A percentile compares a stretch with the other conserved stretches of the same genome.
phyloP scores from a whole-genome alignment of 1,139 yeast genomes.

The Saccharomycopsis phalli region DNA sequence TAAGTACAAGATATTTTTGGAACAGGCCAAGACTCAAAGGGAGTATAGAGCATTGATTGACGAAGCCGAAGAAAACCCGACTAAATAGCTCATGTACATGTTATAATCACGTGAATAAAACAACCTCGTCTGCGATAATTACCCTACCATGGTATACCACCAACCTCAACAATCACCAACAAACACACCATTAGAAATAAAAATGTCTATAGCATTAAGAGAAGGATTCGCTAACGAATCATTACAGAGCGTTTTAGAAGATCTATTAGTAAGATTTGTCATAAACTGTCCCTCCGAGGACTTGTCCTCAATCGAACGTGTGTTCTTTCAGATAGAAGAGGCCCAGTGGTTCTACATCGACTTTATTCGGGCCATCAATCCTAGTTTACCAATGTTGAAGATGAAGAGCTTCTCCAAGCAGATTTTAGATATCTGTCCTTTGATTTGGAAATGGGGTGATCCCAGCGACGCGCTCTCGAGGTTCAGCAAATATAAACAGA shows the following conservation, averaged over 20 bases:
- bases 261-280: slow-evolving; percentile 79
- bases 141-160: not conserved
- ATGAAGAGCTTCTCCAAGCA: slow-evolving; percentile 72
- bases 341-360: slow-evolving; percentile 98
- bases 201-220: slow-evolving; percentile 20
- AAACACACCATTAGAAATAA: not conserved
- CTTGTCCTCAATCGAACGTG: slow-evolving; percentile 70
- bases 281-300: slow-evolving; percentile 91
- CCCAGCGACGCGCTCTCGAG: slow-evolving; percentile 64
- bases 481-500: slow-evolving; percentile 78
- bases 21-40: slow-evolving; percentile 76
- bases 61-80: slow-evolving; percentile 33
- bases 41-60: slow-evolving; percentile 67
- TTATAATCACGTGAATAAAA: no score
- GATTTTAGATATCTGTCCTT: slow-evolving; percentile 71
- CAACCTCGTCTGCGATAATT: not conserved
- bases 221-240: slow-evolving; percentile 28
- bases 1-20: slow-evolving; percentile 78
- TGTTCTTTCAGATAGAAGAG: slow-evolving; percentile 91
- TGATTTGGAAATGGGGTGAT: slow-evolving; percentile 75
- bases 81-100: not conserved
- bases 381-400: slow-evolving; percentile 67
- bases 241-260: slow-evolving; percentile 75
- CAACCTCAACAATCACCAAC: not conserved
- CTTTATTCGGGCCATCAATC: slow-evolving; percentile 66